Evolutionary conservation across 2,329 filamentous ascomycete species (phyloP), one percentile per base, ranked within the genome.

Genomic region (Pezicula carpinea): DNA sequence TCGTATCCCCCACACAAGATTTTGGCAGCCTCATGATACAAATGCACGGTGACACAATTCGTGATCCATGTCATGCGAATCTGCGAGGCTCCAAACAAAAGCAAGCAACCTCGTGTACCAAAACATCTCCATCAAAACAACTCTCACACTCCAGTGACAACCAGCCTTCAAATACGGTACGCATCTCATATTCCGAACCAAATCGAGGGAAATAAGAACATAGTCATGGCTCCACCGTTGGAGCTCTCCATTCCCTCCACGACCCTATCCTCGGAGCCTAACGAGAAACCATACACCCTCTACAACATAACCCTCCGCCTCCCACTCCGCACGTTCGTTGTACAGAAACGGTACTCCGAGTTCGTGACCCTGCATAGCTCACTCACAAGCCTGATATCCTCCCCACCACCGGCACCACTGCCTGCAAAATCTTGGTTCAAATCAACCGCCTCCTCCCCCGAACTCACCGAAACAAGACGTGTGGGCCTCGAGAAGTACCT

Each of bases 341-440:
- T 90, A 5, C 81, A 83, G 60, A 92, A 91, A 67, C 85, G 88
- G 59, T 95, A 92, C 72, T 89, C 83, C 44, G 88, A 93, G 63
- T 93, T 93, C 62, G 71, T 73, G 46, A 65, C 73, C 39, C 80
- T 95, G 14, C 80, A 93, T 68, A 65, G 71, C 23, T 68, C 76
- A 4, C 75, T 95, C 7, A 72, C 74, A 17, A 69, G 75, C 34
- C 71, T 80, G 42, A 77, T 83, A 47, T 81, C 82, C 57, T 62
- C 71, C 18, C 65, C 85, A 17, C 87, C 88, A 6, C 88, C 88
- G 0, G 71, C 73, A 1, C 69, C 84, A 0, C 72, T 92, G 2
- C 87, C 87, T 0, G 70, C 70, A 13, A 93, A 93, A 64, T 82
- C 83, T 39, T 93, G 87, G 87, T 79, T 92, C 61, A 80, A 83